These are phyloP conservation scores for Colletotrichum chlorophyti DNA, from an alignment of 2,329 filamentous ascomycete genomes.

Conservation along the genomic window DNA sequence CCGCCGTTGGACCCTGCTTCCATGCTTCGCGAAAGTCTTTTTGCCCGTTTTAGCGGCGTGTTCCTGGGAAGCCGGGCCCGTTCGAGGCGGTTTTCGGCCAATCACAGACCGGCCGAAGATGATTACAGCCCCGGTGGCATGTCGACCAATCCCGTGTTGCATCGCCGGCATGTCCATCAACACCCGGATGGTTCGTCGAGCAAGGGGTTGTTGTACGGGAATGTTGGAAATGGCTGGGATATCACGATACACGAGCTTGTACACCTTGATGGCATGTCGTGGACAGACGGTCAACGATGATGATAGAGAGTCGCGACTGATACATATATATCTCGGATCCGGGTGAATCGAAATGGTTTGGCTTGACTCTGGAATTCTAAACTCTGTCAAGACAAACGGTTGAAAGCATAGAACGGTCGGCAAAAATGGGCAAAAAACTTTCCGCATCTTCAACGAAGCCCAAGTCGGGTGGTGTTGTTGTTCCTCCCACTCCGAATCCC, in stretches of 20 bases:
- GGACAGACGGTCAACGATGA: neutral
- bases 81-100: neutral
- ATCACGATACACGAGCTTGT: neutral
- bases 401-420: neutral
- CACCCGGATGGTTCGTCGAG: constrained; percentile 20
- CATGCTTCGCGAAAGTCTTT: neutral
- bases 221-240: neutral
- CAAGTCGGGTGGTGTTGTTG: constrained; percentile 1
- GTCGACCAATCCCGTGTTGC: constrained; percentile 23
- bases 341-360: neutral
- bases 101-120: constrained; percentile 15
- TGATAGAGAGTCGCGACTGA: neutral
- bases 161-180: constrained; percentile 1
- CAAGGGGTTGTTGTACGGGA: neutral
- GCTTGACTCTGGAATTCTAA: neutral
- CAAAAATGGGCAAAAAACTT: constrained; percentile 16
- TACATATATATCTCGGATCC: neutral
- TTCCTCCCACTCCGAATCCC: neutral
- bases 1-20: neutral
- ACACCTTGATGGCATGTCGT: constrained; percentile 22
- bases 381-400: no score
- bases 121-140: constrained; percentile 16
- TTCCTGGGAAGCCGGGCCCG: neutral
- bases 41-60: neutral
- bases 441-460: constrained; percentile 13